phyloP scores from a whole-genome alignment of 2,329 filamentous ascomycete genomes.

The Sarocladium kiliense region DNA sequence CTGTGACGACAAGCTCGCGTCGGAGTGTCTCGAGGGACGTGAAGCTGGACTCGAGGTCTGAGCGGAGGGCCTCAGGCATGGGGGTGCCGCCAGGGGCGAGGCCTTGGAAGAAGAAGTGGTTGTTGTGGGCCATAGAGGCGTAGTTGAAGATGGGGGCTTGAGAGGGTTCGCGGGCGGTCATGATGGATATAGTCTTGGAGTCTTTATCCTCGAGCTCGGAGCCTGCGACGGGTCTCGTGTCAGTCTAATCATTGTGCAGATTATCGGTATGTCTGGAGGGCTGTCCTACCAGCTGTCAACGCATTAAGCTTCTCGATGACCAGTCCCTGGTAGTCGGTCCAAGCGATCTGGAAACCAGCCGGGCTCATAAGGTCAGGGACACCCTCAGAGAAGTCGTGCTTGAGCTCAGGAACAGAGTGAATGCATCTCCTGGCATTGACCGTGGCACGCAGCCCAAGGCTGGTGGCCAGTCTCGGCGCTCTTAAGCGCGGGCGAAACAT shows the following conservation, averaged over 20 bases:
- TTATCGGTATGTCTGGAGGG: no score
- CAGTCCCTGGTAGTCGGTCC: slow-evolving; percentile 74
- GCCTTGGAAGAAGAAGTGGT: slow-evolving; percentile 70
- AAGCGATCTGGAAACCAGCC: slow-evolving; percentile 69
- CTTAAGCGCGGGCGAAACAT: slow-evolving; percentile 53
- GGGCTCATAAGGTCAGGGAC: slow-evolving; percentile 68
- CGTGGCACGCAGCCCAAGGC: slow-evolving; percentile 28
- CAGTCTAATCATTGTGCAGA: no score
- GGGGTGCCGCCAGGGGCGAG: slow-evolving; percentile 35
- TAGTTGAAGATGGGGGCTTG: slow-evolving; percentile 86
- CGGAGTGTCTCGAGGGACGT: slow-evolving; percentile 78
- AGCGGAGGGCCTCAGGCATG: slow-evolving; percentile 53
- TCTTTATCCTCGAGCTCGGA: slow-evolving; percentile 57
- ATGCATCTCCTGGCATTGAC: slow-evolving; percentile 33
- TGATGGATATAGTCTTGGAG: slow-evolving; percentile 64
- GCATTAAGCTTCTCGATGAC: slow-evolving; percentile 73
- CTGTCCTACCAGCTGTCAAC: slow-evolving; percentile 61
- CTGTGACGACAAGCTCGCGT: slow-evolving; percentile 73
- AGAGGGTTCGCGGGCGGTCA: slow-evolving; percentile 72
- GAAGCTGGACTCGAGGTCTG: slow-evolving; percentile 65
- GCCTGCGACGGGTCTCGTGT: slow-evolving; percentile 39
- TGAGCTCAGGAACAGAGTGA: slow-evolving; percentile 43
- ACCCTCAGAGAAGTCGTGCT: slow-evolving; percentile 41
- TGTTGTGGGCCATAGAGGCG: slow-evolving; percentile 95
- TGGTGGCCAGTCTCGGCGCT: slow-evolving; percentile 35